Evolutionary conservation across 2,329 filamentous ascomycete species (phyloP).

Genomic region (Alternaria sp.): DNA sequence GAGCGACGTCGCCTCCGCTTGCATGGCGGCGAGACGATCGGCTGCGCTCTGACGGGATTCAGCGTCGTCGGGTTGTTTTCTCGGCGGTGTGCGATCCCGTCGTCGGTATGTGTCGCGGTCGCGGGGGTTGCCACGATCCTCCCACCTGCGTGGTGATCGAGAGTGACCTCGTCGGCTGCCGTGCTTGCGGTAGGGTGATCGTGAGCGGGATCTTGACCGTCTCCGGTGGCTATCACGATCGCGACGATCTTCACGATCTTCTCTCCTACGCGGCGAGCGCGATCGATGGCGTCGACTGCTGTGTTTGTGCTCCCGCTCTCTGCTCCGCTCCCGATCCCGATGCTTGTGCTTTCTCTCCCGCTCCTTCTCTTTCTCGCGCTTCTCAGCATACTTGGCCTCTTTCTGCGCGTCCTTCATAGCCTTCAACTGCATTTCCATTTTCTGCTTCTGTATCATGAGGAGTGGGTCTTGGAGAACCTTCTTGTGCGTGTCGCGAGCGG

Average conservation of each 20-base stretch:
- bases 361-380: conserved; percentile 48
- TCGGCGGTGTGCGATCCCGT: conserved; percentile 33
- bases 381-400: conserved; percentile 49
- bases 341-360: conserved; percentile 60
- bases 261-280: conserved; percentile 47
- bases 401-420: conserved; percentile 64
- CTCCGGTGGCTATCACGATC: conserved; percentile 30
- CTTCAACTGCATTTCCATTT: conserved; percentile 68
- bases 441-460: conserved; percentile 90
- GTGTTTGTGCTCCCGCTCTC: conserved; percentile 30
- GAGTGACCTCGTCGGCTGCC: conserved; percentile 21
- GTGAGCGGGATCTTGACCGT: conserved; percentile 31
- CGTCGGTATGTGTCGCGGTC: conserved; percentile 31
- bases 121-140: conserved; percentile 23
- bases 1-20: conserved; percentile 44
- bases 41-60: conserved; percentile 32
- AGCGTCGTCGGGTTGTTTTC: conserved; percentile 14
- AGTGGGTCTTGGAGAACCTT: conserved; percentile 94
- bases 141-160: conserved; percentile 35
- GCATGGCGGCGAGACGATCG: conserved; percentile 48
- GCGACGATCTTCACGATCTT: conserved; percentile 31
- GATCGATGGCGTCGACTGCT: conserved; percentile 47
- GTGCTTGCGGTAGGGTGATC: conserved; percentile 23
- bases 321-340: conserved; percentile 43
- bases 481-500: conserved; percentile 76